A percentile compares a stretch with the other conserved stretches of the same genome.
These are phyloP conservation scores for Leccinum uliginosum DNA, from an alignment of 768 basidiomycete species.

Conservation along the genomic window DNA sequence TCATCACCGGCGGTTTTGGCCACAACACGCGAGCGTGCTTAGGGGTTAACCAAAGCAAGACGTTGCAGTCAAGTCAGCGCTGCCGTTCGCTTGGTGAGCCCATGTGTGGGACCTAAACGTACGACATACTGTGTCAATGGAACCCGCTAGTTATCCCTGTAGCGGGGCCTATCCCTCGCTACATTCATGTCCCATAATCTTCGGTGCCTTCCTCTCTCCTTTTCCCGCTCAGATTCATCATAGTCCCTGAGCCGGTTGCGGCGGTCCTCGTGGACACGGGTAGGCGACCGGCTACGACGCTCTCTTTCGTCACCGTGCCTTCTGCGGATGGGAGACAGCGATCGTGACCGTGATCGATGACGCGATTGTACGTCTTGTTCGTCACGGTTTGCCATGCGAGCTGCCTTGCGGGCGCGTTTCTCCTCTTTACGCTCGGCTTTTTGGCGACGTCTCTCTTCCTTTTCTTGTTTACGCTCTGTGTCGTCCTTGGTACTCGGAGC, in stretches of 20 bases:
- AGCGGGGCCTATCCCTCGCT: conserved; percentile 34
- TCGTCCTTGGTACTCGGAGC: conserved; percentile 26
- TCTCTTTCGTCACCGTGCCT: conserved; percentile 14
- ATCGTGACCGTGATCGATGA: conserved; percentile 30
- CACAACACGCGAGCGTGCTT: conserved; percentile 8
- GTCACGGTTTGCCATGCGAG: conserved; percentile 36
- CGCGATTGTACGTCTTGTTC: conserved; percentile 25
- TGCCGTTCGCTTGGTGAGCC: conserved; percentile 7
- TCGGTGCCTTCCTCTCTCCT: conserved; percentile 41
- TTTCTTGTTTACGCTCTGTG: conserved; percentile 33
- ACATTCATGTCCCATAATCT: conserved; percentile 49
- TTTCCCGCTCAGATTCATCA: conserved; percentile 24
- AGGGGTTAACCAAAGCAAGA: conserved; percentile 4
- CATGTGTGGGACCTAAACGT: background rate
- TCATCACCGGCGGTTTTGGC: conserved; percentile 10
- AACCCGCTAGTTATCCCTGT: conserved; percentile 17
- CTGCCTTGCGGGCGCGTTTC: conserved; percentile 53
- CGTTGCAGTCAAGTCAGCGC: conserved; percentile 1
- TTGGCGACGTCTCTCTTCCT: conserved; percentile 47
- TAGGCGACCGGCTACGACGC: conserved; percentile 31
- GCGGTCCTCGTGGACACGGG: conserved; percentile 18
- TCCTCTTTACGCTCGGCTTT: conserved; percentile 59
- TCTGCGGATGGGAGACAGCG: conserved; percentile 31
- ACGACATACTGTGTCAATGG: conserved; percentile 8
- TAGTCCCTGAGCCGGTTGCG: conserved; percentile 23